Evolutionary conservation across 1,139 yeast genomes (phyloP).

Genomic region (Groenewaldozyma auringiensis): DNA sequence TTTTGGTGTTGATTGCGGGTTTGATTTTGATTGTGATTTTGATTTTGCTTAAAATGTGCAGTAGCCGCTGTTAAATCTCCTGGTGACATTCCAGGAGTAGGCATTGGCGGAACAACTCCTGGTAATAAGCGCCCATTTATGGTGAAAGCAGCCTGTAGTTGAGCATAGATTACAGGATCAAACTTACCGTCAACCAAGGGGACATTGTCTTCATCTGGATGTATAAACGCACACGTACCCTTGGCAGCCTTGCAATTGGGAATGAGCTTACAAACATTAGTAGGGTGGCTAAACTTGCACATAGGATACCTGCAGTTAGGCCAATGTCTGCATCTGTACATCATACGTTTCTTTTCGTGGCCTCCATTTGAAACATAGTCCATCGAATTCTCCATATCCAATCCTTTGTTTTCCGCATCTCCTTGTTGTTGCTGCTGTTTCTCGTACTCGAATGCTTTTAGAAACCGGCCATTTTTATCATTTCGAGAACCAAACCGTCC

Average conservation of each 20-base stretch:
- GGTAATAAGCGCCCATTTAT: neutral
- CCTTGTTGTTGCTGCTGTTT: conserved; percentile 9
- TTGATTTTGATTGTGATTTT: conserved; percentile 1
- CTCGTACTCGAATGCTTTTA: neutral
- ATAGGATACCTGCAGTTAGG: conserved; percentile 64
- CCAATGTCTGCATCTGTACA: conserved; percentile 58
- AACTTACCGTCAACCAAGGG: neutral
- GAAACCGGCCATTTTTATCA: too few relatives aligned
- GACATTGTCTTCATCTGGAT: conserved; percentile 69
- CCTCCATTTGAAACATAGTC: neutral
- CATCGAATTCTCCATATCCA: neutral
- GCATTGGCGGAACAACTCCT: neutral
- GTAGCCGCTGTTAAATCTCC: neutral
- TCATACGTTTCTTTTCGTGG: neutral
- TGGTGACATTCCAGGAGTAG: neutral
- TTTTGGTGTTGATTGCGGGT: conserved; percentile 3
- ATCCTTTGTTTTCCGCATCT: conserved; percentile 8
- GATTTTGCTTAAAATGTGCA: conserved; percentile 1
- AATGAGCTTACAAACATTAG: conserved; percentile 62
- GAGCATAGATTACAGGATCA: conserved; percentile 1
- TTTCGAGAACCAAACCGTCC: too few relatives aligned
- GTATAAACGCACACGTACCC: conserved; percentile 76
- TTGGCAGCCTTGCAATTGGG: conserved; percentile 75
- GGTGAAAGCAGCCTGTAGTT: conserved; percentile 2
- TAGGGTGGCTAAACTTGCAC: conserved; percentile 74